Evolutionary conservation across 257 asterid species (phyloP).

Genomic region (Coffea canephora): DNA sequence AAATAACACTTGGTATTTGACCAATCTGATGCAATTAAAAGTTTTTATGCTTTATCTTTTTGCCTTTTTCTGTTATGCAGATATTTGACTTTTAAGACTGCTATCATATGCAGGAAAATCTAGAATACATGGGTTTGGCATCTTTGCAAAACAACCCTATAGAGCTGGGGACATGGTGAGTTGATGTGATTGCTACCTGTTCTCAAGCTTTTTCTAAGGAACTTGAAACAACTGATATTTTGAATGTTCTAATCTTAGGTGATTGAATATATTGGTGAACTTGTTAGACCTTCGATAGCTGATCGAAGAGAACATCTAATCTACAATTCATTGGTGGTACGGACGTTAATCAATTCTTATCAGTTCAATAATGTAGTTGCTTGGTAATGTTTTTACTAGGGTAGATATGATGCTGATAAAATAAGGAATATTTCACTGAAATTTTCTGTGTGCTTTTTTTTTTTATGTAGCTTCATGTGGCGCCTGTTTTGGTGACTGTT

Average conservation of each 20-base stretch:
- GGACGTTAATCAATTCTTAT: neutral
- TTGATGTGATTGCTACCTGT: constrained; percentile 22
- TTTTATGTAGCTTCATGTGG: neutral
- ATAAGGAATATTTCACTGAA: too few species aligned
- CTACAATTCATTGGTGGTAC: constrained; percentile 93
- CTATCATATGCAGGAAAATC: constrained; percentile 73
- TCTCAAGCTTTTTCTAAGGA: constrained; percentile 18
- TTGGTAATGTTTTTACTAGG: neutral
- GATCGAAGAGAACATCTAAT: constrained; percentile 91
- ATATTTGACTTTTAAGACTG: constrained; percentile 22
- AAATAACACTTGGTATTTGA: neutral
- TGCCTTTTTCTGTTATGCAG: neutral
- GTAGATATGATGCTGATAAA: neutral
- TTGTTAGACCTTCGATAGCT: constrained; percentile 87
- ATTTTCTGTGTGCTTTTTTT: neutral
- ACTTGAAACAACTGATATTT: constrained; percentile 11
- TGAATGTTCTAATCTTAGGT: constrained; percentile 43
- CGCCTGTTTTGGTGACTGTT: neutral
- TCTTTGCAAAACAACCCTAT: constrained; percentile 77
- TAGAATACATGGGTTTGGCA: constrained; percentile 92
- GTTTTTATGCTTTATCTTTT: constrained; percentile 12
- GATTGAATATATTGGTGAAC: constrained; percentile 91
- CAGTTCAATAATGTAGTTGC: neutral
- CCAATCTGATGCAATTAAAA: neutral
- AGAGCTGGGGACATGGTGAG: constrained; percentile 98